phyloP scores from a whole-genome alignment of 306 rosid genomes.

The Cucurbita pepo region DNA sequence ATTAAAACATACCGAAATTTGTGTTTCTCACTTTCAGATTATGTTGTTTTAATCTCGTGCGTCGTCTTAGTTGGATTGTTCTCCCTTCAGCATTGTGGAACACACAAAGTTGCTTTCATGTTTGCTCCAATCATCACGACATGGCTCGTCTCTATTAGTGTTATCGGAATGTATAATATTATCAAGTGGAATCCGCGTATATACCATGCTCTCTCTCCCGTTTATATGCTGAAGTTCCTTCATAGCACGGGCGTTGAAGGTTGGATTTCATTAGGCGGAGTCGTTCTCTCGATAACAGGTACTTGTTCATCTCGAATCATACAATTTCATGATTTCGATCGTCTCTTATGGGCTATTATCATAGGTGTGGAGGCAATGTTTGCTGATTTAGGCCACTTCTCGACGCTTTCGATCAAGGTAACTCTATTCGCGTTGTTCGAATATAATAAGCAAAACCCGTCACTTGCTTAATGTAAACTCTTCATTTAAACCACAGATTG shows the following conservation, averaged over 20 bases:
- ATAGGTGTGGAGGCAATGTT: constrained; percentile 89
- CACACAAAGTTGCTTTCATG: constrained; percentile 59
- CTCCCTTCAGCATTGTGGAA: constrained; percentile 68
- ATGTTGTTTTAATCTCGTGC: constrained; percentile 43
- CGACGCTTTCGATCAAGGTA: constrained; percentile 75
- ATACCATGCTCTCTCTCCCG: constrained; percentile 45
- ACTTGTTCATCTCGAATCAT: constrained; percentile 2
- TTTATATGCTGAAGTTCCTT: constrained; percentile 46
- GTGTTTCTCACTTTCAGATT: constrained; percentile 30
- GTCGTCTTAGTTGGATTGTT: constrained; percentile 54
- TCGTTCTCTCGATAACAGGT: constrained; percentile 65
- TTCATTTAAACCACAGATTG: constrained; percentile 38
- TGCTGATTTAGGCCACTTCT: constrained; percentile 76
- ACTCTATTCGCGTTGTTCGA: not conserved
- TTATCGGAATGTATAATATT: constrained; percentile 51
- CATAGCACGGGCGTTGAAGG: constrained; percentile 36
- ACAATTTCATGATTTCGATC: not conserved
- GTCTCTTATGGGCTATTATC: constrained; percentile 12
- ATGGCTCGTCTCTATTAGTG: constrained; percentile 53
- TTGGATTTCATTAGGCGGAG: constrained; percentile 56
- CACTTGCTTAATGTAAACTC: not conserved
- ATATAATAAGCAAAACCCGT: not conserved
- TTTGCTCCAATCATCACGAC: constrained; percentile 55
- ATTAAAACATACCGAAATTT: not conserved
- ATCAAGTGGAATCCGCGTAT: constrained; percentile 44